A percentile compares a stretch with the other conserved stretches of the same genome.
Evolutionary conservation across 2,329 filamentous ascomycete genomes (phyloP).

Genomic region (Colletotrichum tanaceti): DNA sequence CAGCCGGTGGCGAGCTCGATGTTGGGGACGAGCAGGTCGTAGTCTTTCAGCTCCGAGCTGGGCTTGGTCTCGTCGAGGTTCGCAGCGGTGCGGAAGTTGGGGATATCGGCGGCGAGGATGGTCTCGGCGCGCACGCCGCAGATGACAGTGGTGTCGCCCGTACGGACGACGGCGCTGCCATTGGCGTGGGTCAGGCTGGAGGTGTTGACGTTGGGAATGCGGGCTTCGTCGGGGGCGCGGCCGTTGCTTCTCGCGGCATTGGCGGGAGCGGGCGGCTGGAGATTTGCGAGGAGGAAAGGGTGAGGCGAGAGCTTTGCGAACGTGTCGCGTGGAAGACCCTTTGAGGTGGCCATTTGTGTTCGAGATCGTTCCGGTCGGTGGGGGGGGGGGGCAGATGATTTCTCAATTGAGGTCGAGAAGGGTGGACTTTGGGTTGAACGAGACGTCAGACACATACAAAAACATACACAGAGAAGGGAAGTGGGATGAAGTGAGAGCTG

Average conservation of each 20-base stretch:
- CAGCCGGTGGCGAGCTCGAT: constrained; percentile 92
- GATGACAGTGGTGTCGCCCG: constrained; percentile 93
- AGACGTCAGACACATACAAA: too few relatives aligned
- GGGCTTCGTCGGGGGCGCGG: constrained; percentile 75
- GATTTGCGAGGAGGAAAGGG: constrained; percentile 89
- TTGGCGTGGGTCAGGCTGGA: constrained; percentile 89
- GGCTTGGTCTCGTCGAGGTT: constrained; percentile 41
- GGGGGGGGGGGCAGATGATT: accelerated
- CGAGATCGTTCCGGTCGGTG: neutral
- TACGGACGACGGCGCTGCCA: constrained; percentile 87
- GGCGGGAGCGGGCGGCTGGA: constrained; percentile 66
- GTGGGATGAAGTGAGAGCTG: constrained; percentile 31
- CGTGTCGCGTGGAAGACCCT: constrained; percentile 69
- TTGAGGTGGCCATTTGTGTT: constrained; percentile 49
- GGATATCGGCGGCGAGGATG: constrained; percentile 78
- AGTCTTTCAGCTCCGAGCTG: constrained; percentile 65
- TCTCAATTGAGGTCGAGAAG: neutral
- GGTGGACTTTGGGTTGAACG: neutral
- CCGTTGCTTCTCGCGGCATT: constrained; percentile 81
- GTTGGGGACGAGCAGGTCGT: constrained; percentile 89
- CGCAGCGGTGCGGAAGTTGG: constrained; percentile 66
- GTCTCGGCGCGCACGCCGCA: constrained; percentile 92
- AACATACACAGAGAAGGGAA: neutral
- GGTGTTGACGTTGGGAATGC: constrained; percentile 80
- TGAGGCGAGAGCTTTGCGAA: constrained; percentile 92